Conservation (phyloP, 768 basidiomycete species). For the Leccinum variicolor region DNA sequence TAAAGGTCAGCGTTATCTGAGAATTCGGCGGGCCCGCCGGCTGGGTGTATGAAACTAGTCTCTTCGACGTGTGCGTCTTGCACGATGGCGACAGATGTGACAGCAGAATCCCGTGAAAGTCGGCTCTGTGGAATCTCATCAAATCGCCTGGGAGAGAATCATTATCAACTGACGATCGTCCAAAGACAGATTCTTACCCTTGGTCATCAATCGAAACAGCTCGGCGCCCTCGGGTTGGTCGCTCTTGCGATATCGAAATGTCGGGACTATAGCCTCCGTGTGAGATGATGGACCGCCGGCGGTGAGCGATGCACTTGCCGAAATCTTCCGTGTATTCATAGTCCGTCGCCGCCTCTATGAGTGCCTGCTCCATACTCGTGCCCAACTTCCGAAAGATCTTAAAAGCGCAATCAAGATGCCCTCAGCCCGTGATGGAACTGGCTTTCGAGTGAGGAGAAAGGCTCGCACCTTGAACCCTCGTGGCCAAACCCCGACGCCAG, state of each 20-base stretch:
- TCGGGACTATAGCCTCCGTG: slow-evolving; percentile 37
- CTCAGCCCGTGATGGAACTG: background rate
- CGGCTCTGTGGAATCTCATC: slow-evolving; percentile 61
- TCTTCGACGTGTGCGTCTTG: slow-evolving; percentile 52
- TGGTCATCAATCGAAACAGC: slow-evolving; percentile 53
- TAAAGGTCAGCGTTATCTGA: slow-evolving; percentile 49
- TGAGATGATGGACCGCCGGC: background rate
- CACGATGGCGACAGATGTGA: slow-evolving; percentile 44
- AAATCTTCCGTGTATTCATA: slow-evolving; percentile 22
- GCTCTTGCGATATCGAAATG: slow-evolving; percentile 58
- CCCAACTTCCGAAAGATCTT: slow-evolving; percentile 26
- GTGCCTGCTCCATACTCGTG: slow-evolving; percentile 9
- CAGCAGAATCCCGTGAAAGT: slow-evolving; percentile 63
- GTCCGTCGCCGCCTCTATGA: slow-evolving; percentile 17
- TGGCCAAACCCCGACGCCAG: slow-evolving; percentile 50
- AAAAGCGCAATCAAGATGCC: background rate
- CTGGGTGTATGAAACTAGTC: slow-evolving; percentile 54
- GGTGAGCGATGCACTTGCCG: slow-evolving; percentile 8
- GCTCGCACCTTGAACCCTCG: slow-evolving; percentile 28
- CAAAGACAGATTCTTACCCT: slow-evolving; percentile 38
- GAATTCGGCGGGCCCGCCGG: slow-evolving; percentile 27
- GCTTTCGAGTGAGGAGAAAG: background rate
- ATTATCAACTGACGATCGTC: background rate
- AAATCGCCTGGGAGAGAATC: slow-evolving; percentile 38
- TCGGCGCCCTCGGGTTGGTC: slow-evolving; percentile 52